phyloP scores from a whole-genome alignment of 1,139 yeast species.

The Debaryomycetaceae sp. region DNA sequence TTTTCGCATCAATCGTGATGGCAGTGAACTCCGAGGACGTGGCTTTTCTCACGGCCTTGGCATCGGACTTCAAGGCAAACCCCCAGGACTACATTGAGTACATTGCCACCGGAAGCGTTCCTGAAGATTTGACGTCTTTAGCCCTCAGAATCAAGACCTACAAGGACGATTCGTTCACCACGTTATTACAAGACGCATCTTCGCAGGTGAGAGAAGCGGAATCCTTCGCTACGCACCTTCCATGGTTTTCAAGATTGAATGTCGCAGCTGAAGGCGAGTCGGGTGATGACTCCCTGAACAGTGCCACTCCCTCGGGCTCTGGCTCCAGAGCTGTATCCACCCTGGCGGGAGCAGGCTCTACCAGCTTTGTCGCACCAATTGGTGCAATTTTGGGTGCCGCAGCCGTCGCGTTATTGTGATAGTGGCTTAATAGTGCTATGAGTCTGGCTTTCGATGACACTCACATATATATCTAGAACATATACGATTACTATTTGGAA shows the following conservation, averaged over 20 bases:
- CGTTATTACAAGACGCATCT: conserved; percentile 22
- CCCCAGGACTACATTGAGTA: conserved; percentile 25
- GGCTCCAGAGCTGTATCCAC: neutral
- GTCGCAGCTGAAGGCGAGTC: conserved; percentile 11
- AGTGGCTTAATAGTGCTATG: too few species aligned
- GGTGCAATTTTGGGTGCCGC: conserved; percentile 4
- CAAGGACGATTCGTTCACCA: conserved; percentile 36
- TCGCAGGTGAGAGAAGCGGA: conserved; percentile 20
- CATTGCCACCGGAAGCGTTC: conserved; percentile 31
- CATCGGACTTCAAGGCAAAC: conserved; percentile 30
- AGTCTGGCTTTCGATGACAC: too few species aligned
- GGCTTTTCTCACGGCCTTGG: conserved; percentile 39
- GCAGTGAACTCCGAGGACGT: conserved; percentile 30
- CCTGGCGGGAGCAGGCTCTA: neutral
- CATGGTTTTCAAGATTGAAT: conserved; percentile 36
- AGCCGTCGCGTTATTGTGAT: conserved; percentile 3
- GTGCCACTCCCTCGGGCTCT: conserved; percentile 4
- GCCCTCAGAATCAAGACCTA: conserved; percentile 23
- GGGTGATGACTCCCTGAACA: conserved; percentile 2
- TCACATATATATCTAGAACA: too few species aligned
- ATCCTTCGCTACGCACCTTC: conserved; percentile 30
- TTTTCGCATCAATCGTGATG: conserved; percentile 12
- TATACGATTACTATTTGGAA: too few species aligned
- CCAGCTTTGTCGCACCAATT: conserved; percentile 1
- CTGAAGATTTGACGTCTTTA: conserved; percentile 28